Base-by-base conservation (phyloP, 768 basidiomycete genomes). In the Pisolithus sp. region DNA sequence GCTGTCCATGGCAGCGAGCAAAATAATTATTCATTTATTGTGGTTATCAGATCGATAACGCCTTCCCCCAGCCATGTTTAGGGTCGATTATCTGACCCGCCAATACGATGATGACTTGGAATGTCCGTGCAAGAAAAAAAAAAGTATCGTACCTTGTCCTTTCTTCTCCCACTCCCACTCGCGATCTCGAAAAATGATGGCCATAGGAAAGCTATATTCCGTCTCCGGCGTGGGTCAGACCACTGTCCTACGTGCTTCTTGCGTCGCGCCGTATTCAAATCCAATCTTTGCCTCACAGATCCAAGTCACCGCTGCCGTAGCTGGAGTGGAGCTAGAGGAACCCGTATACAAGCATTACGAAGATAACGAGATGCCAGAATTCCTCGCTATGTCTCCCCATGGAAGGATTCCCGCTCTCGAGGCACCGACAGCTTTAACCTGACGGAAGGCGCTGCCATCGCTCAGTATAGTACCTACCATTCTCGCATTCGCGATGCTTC, bases 401-500 rank as follows among this genome's bases (percentile, higher is more conserved):
- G 86, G 88, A 51, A 91, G 91, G 75, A 80, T 95, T 59, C 95
- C 96, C 24, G 85, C 86, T 36, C 78, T 86, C 49, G 90, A 93
- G 68, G 78, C 42, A 69, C 73, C 13, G 81, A 92, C 67, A 92
- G 92, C 50, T 80, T 91, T 76, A 78, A 75, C 62, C 73, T 96
- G 53, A 80, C 82, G 59, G 95, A 95, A 75, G 76, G 80, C 50
- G 65, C 71, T 50, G 82, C 92, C 45, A 92, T 98, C 69, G 87
- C 91, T 43, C 84, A 82, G 52, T 93, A 95, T 72, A 60, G 95
- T 97, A 72, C 82, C 93, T 85, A 50, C 59, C 20, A 23, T 36
- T 44, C 41, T 44, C 53, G 20, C 23, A 43, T 58, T 23, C 39
- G 47, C 30, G 12, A 13, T 52, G 57, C 59, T 51, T 30, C 41